These are phyloP conservation scores for Monosporascus sp. DNA, from an alignment of 2,329 filamentous ascomycete species.

Conservation along the genomic window DNA sequence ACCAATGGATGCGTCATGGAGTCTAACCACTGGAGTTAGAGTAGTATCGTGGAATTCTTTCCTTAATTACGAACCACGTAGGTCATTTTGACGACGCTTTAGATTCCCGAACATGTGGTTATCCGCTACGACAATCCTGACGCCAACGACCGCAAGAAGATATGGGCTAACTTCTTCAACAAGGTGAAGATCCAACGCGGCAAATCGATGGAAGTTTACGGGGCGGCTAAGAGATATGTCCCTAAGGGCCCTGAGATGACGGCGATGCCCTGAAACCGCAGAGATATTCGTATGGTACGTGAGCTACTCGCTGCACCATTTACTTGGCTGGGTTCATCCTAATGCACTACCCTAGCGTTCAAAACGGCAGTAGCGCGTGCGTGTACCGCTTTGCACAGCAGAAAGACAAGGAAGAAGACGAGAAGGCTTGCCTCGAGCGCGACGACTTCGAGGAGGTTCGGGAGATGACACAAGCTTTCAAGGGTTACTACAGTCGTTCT, in stretches of 20 bases:
- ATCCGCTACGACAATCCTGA: slow-evolving; percentile 20
- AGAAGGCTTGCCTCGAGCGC: slow-evolving; percentile 1
- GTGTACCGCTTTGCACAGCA: slow-evolving; percentile 3
- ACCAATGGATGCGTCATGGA: too few relatives aligned
- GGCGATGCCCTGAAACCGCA: slow-evolving; percentile 1
- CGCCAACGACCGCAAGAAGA: slow-evolving; percentile 7
- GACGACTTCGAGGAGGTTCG: slow-evolving; percentile 6
- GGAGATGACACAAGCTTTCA: slow-evolving; percentile 4
- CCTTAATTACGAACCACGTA: slow-evolving; percentile 26
- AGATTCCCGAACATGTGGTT: slow-evolving; percentile 24
- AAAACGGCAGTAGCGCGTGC: slow-evolving; percentile 7
- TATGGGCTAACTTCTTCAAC: slow-evolving; percentile 18
- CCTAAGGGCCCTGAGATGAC: slow-evolving; percentile 1
- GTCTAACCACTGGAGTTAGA: background rate
- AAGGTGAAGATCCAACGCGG: slow-evolving; percentile 5
- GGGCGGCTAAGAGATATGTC: slow-evolving; percentile 4
- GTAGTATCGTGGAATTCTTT: slow-evolving; percentile 21
- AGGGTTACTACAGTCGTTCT: background rate
- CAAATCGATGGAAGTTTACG: slow-evolving; percentile 1
- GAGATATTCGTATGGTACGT: slow-evolving; percentile 5
- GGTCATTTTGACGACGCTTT: slow-evolving; percentile 34
- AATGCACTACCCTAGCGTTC: background rate
- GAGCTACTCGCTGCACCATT: background rate
- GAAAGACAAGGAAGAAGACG: slow-evolving; percentile 1
- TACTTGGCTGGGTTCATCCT: background rate